Conservation (phyloP, 2,329 filamentous ascomycete genomes). For the Chalara sp. region DNA sequence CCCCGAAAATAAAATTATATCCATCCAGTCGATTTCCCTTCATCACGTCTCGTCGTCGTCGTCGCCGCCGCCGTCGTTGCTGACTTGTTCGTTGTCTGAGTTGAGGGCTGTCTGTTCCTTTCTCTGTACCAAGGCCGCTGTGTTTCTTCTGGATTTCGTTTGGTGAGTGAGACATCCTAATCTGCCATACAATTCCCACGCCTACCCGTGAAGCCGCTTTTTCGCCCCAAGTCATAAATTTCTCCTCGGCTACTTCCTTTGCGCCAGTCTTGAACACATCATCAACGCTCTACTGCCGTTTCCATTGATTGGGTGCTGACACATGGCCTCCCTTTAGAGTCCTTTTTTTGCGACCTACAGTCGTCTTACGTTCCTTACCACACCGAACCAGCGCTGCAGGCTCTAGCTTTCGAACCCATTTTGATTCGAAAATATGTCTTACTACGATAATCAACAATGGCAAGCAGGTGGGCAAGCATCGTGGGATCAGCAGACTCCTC, state of each 20-base stretch:
- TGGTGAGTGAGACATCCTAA: constrained; percentile 13
- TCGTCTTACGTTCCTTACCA: constrained; percentile 27
- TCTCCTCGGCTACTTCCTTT: background rate
- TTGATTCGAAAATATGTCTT: constrained; percentile 46
- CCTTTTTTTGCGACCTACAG: constrained; percentile 17
- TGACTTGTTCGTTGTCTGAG: too few species aligned
- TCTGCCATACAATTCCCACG: background rate
- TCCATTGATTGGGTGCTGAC: background rate
- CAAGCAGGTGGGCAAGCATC: constrained; percentile 50
- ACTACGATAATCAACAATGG: constrained; percentile 64
- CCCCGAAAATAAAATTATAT: constrained; percentile 1
- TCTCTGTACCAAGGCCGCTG: constrained; percentile 14
- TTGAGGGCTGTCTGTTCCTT: constrained; percentile 13
- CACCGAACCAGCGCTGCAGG: constrained; percentile 22
- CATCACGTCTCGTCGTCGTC: background rate
- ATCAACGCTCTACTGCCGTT: background rate
- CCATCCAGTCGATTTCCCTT: constrained; percentile 1
- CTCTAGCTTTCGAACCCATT: constrained; percentile 27
- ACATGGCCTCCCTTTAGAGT: background rate
- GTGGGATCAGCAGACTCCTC: constrained; percentile 68
- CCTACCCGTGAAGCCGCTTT: background rate
- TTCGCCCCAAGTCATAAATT: background rate
- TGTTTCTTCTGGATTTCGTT: constrained; percentile 15
- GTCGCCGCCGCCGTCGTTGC: too few species aligned
- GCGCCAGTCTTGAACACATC: background rate